phyloP scores from a whole-genome alignment of 345 rosid genomes.

The Camelina laxa region DNA sequence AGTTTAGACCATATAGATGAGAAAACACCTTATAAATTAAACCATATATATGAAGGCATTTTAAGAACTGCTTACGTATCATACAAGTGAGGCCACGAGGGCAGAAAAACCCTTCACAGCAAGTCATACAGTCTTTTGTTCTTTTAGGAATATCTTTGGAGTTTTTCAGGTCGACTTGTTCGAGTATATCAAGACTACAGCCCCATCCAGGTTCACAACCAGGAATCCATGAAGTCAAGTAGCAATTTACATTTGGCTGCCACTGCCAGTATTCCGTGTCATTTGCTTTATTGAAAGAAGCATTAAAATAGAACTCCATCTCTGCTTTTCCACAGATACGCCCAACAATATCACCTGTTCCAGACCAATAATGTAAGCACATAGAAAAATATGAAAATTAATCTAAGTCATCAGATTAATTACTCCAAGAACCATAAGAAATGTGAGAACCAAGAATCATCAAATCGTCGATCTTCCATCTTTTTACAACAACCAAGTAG shows the following conservation, averaged over 20 bases:
- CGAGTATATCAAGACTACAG: constrained; percentile 57
- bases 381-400: neutral
- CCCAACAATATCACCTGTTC: constrained; percentile 54
- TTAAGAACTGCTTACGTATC: constrained; percentile 69
- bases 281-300: constrained; percentile 49
- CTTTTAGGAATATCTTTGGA: constrained; percentile 65
- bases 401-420: constrained; percentile 1
- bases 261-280: constrained; percentile 51
- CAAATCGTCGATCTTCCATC: neutral
- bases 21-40: neutral
- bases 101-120: constrained; percentile 94
- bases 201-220: constrained; percentile 99
- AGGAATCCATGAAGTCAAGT: constrained; percentile 76
- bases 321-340: constrained; percentile 85
- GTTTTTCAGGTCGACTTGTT: constrained; percentile 57
- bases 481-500: neutral
- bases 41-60: neutral
- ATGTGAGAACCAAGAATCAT: neutral
- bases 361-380: constrained; percentile 10
- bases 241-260: constrained; percentile 77
- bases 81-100: constrained; percentile 94
- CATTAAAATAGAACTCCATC: constrained; percentile 66
- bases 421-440: constrained; percentile 18
- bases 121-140: constrained; percentile 61
- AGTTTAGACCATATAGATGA: constrained; percentile 1